These are phyloP conservation scores for Pyrenochaeta sp. DNA, from an alignment of 2,329 filamentous ascomycete genomes.

Conservation along the genomic window DNA sequence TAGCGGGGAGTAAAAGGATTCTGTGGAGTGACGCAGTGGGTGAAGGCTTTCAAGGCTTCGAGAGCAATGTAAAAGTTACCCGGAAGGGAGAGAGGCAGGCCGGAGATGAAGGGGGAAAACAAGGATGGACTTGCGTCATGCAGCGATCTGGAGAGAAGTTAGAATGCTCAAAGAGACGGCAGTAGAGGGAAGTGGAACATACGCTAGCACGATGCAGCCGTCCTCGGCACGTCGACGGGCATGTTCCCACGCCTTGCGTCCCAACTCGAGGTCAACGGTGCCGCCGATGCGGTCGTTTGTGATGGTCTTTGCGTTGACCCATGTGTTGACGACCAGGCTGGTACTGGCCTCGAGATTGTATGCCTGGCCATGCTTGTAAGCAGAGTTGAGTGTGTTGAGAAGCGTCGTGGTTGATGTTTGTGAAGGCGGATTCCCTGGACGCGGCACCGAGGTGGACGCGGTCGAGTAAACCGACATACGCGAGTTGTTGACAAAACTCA, in stretches of 20 bases:
- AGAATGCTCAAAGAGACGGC: constrained; percentile 11
- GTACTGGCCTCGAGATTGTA: constrained; percentile 89
- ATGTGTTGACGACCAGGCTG: constrained; percentile 93
- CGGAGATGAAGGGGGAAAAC: constrained; percentile 79
- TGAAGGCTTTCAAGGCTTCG: constrained; percentile 82
- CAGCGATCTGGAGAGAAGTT: constrained; percentile 71
- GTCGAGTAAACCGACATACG: constrained; percentile 69
- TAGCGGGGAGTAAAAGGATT: constrained; percentile 87
- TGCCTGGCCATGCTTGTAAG: constrained; percentile 82
- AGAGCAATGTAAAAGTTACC: constrained; percentile 78
- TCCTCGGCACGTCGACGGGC: constrained; percentile 93
- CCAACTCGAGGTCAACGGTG: constrained; percentile 80
- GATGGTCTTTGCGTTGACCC: constrained; percentile 80
- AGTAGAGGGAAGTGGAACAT: constrained; percentile 44
- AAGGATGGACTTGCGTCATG: constrained; percentile 89
- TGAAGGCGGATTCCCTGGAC: constrained; percentile 68
- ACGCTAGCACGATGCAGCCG: constrained; percentile 90
- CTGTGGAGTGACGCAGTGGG: constrained; percentile 84
- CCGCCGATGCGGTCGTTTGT: constrained; percentile 75
- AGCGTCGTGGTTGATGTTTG: constrained; percentile 93
- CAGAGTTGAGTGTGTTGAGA: constrained; percentile 88
- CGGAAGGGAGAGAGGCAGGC: constrained; percentile 81
- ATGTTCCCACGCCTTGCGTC: constrained; percentile 92
- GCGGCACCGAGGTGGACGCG: constrained; percentile 64
- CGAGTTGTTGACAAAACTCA: constrained; percentile 63